phyloP scores from a whole-genome alignment of 805 yeast species.

The Cyberlindnera maritima region DNA sequence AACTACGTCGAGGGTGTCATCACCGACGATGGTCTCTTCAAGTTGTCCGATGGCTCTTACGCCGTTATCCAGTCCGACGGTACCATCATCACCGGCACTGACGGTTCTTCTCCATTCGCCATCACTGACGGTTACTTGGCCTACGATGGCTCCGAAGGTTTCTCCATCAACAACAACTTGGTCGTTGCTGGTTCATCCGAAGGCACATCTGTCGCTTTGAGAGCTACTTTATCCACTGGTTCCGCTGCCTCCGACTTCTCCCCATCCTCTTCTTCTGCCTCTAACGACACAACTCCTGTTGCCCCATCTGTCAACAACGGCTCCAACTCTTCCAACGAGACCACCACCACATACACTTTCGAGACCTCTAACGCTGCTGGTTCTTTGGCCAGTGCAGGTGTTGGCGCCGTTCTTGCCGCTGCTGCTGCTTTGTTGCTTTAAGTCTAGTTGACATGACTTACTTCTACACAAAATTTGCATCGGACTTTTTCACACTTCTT shows the following conservation, averaged over 20 bases:
- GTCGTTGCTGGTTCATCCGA: conserved; percentile 13
- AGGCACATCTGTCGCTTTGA: conserved; percentile 20
- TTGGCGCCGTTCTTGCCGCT: conserved; percentile 29
- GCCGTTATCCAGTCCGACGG: conserved; percentile 29
- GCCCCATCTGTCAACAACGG: conserved; percentile 3
- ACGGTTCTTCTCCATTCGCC: conserved; percentile 39
- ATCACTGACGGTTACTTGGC: conserved; percentile 37
- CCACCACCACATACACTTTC: conserved; percentile 9
- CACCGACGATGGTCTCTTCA: conserved; percentile 33
- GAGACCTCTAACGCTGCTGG: conserved; percentile 29
- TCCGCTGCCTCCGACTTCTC: conserved; percentile 25
- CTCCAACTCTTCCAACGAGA: conserved; percentile 1
- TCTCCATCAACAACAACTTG: conserved; percentile 31
- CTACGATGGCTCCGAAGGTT: conserved; percentile 33
- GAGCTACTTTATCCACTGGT: conserved; percentile 23
- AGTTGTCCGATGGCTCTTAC: conserved; percentile 29
- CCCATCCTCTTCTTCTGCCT: conserved; percentile 22
- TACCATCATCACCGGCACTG: conserved; percentile 26
- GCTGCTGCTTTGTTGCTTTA: conserved; percentile 32
- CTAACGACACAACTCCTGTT: conserved; percentile 10
- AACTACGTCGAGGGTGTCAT: conserved; percentile 20
- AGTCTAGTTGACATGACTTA: neutral
- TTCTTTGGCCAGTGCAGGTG: conserved; percentile 15
- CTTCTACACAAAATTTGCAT: neutral
- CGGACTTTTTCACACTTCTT: neutral